phyloP scores from a whole-genome alignment of 2,329 filamentous ascomycete genomes.

The Fusarium begoniae region DNA sequence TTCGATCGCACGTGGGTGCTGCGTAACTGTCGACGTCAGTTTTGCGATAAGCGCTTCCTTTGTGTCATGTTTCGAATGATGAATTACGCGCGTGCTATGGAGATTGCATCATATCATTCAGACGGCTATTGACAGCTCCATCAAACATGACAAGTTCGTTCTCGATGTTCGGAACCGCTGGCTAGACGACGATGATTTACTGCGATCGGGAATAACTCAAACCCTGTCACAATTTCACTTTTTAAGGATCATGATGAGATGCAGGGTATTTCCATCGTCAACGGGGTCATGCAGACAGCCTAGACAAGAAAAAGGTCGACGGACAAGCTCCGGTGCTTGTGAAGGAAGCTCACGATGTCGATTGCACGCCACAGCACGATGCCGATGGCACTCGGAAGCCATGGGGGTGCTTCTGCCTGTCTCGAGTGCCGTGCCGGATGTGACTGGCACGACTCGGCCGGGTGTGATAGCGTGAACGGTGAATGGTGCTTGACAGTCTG shows the following conservation, averaged over 20 bases:
- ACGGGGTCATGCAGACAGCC: not conserved
- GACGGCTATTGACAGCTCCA: not conserved
- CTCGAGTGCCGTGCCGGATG: constrained; percentile 2
- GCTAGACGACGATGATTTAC: constrained; percentile 7
- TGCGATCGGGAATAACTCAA: constrained; percentile 10
- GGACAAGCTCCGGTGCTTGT: constrained; percentile 12
- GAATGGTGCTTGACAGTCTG: not conserved
- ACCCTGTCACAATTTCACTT: not conserved
- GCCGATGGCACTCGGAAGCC: constrained; percentile 2
- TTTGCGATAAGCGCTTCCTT: not conserved
- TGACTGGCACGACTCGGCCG: not conserved
- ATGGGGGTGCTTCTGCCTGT: constrained; percentile 1
- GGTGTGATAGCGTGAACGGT: not conserved
- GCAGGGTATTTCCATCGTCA: not conserved
- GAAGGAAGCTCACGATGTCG: constrained; percentile 5
- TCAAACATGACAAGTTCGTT: not conserved
- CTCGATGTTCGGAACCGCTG: not conserved
- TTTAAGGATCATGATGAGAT: constrained; percentile 10
- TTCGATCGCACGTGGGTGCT: constrained; percentile 26
- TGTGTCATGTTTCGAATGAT: not conserved
- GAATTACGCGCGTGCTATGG: not conserved
- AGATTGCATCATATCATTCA: constrained; percentile 33
- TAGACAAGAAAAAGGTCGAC: not conserved
- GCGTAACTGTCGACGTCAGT: constrained; percentile 34
- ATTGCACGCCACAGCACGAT: constrained; percentile 14